Percentiles rank a stretch among this genome's conserved stretches.
Conservation (phyloP, 805 yeast species). For the Teunomyces stri region DNA sequence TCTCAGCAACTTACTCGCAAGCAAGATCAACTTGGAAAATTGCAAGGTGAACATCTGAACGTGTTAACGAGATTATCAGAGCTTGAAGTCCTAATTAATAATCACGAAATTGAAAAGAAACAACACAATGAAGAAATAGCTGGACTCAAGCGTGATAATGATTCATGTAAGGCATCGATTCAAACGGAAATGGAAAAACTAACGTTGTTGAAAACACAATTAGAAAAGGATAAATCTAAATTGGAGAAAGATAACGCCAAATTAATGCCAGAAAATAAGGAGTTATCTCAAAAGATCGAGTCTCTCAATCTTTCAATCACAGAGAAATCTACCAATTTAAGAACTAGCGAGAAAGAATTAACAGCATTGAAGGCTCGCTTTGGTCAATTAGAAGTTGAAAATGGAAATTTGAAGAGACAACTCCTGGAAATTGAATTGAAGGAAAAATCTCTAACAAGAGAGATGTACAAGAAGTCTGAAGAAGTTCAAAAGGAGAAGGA, state of each 20-base stretch:
- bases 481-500: constrained; percentile 19
- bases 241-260: constrained; percentile 11
- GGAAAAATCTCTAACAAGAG: constrained; percentile 10
- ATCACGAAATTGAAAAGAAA: constrained; percentile 9
- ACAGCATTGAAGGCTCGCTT: constrained; percentile 11
- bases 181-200: constrained; percentile 9
- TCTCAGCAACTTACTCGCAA: constrained; percentile 7
- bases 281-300: constrained; percentile 11
- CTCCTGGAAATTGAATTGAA: constrained; percentile 14
- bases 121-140: constrained; percentile 8
- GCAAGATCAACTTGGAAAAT: constrained; percentile 7
- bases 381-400: constrained; percentile 11
- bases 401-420: constrained; percentile 13
- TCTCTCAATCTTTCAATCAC: constrained; percentile 12
- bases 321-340: constrained; percentile 6
- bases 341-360: constrained; percentile 13
- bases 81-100: constrained; percentile 8
- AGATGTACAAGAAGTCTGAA: constrained; percentile 18
- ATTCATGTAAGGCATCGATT: not conserved
- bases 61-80: constrained; percentile 2
- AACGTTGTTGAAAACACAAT: constrained; percentile 5
- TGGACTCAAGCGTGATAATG: constrained; percentile 9
- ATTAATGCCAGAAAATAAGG: constrained; percentile 8
- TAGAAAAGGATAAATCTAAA: constrained; percentile 5
- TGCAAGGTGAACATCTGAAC: constrained; percentile 9